Percentiles rank a stretch among this genome's conserved stretches.
Conservation (phyloP, 2,329 filamentous ascomycete species). For the Neonectria punicea region DNA sequence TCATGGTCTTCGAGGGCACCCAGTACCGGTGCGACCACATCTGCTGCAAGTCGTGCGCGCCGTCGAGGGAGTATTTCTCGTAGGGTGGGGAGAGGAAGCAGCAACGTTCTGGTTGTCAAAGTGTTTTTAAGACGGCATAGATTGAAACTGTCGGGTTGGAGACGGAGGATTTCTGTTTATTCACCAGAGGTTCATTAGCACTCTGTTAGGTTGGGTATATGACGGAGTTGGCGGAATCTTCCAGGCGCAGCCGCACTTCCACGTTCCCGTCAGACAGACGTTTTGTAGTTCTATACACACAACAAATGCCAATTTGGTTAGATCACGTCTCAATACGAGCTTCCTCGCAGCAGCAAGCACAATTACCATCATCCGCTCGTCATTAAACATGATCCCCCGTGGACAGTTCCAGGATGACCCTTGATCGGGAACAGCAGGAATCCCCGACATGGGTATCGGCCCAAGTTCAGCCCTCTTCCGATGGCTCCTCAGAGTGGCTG, state of each 20-base stretch:
- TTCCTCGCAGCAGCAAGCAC: background rate
- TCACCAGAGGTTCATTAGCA: background rate
- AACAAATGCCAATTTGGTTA: background rate
- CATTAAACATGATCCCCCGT: too few species aligned
- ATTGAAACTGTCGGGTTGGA: background rate
- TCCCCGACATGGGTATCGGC: background rate
- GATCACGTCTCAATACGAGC: background rate
- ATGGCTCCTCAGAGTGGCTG: constrained; percentile 23
- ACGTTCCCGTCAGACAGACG: background rate
- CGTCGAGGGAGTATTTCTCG: constrained; percentile 49
- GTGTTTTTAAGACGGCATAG: too few species aligned
- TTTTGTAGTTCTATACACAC: background rate
- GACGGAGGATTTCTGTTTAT: background rate
- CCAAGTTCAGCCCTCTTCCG: constrained; percentile 1
- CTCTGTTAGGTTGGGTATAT: background rate
- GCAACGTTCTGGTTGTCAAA: background rate
- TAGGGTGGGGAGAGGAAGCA: background rate
- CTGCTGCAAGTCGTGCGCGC: constrained; percentile 62
- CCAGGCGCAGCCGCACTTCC: background rate
- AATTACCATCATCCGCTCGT: background rate
- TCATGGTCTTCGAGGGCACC: constrained; percentile 63
- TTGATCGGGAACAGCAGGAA: background rate
- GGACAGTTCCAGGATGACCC: background rate
- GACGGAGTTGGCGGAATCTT: background rate
- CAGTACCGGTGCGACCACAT: constrained; percentile 64